These are phyloP conservation scores for Nidularia pulvinata DNA, from an alignment of 768 basidiomycete species.

Conservation along the genomic window DNA sequence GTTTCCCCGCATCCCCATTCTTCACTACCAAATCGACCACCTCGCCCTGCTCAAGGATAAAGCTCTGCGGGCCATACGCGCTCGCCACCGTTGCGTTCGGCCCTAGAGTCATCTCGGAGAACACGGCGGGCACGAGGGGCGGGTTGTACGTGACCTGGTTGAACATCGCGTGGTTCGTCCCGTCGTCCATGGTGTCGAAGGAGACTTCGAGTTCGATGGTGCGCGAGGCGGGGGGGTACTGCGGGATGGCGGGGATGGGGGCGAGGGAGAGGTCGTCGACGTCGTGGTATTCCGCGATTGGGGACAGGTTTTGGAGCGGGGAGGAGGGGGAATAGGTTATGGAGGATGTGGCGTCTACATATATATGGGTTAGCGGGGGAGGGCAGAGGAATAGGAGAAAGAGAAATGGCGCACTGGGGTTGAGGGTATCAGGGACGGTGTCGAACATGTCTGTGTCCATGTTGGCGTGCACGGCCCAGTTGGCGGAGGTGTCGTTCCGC, in stretches of 20 bases:
- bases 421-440: constrained; percentile 63
- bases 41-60: constrained; percentile 72
- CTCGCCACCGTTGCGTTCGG: constrained; percentile 58
- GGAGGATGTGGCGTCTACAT: constrained; percentile 76
- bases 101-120: constrained; percentile 80
- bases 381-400: no score
- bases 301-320: constrained; percentile 48
- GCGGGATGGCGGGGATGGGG: constrained; percentile 54
- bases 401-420: no score
- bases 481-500: constrained; percentile 78
- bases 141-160: constrained; percentile 68
- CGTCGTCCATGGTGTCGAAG: constrained; percentile 87
- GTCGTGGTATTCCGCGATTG: constrained; percentile 55
- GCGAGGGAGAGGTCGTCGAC: constrained; percentile 71
- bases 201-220: constrained; percentile 69
- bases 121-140: constrained; percentile 73
- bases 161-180: constrained; percentile 83
- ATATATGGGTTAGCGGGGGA: not conserved
- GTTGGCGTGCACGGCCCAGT: constrained; percentile 91
- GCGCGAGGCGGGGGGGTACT: constrained; percentile 43
- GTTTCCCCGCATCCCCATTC: constrained; percentile 72
- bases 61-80: constrained; percentile 83
- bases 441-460: constrained; percentile 95
- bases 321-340: constrained; percentile 70
- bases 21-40: constrained; percentile 78